Conservation (phyloP, 2,329 filamentous ascomycete genomes). For the Ilyonectria sp. region DNA sequence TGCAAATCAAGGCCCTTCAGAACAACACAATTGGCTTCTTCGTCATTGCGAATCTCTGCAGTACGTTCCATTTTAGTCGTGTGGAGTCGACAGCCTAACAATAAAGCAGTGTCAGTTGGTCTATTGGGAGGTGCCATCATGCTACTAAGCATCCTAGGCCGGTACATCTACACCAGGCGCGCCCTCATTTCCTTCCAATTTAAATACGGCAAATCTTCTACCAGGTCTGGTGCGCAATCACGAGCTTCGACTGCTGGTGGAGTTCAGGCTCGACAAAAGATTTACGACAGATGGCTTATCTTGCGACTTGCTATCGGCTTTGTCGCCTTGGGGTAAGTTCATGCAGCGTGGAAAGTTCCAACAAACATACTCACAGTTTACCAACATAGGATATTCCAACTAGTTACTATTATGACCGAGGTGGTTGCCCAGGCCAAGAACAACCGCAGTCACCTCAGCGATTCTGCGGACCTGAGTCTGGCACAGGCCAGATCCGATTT, state of each 20-base stretch:
- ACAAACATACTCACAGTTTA: background rate
- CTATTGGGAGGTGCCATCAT: constrained; percentile 26
- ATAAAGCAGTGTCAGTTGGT: constrained; percentile 23
- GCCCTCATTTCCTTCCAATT: constrained; percentile 27
- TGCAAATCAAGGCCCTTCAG: constrained; percentile 17
- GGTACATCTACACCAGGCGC: constrained; percentile 29
- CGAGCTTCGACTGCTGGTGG: background rate
- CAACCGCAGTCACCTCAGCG: constrained; percentile 47
- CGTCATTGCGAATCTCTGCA: constrained; percentile 26
- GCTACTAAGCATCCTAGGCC: constrained; percentile 29
- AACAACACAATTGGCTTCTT: constrained; percentile 21
- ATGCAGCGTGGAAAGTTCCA: no score
- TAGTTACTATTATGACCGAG: constrained; percentile 57
- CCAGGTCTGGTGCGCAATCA: constrained; percentile 1
- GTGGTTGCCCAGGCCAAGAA: constrained; percentile 51
- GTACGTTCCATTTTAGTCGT: constrained; percentile 10
- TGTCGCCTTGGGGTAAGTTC: constrained; percentile 55
- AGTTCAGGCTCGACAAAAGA: constrained; percentile 42
- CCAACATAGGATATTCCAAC: constrained; percentile 53
- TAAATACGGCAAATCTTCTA: constrained; percentile 24
- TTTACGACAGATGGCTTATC: constrained; percentile 63
- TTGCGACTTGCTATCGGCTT: constrained; percentile 62
- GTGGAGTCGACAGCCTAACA: background rate
- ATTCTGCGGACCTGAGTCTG: constrained; percentile 52
- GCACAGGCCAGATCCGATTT: constrained; percentile 37